Evolutionary conservation across 257 asterid genomes (phyloP).

Genomic region (Mitragyna speciosa): DNA sequence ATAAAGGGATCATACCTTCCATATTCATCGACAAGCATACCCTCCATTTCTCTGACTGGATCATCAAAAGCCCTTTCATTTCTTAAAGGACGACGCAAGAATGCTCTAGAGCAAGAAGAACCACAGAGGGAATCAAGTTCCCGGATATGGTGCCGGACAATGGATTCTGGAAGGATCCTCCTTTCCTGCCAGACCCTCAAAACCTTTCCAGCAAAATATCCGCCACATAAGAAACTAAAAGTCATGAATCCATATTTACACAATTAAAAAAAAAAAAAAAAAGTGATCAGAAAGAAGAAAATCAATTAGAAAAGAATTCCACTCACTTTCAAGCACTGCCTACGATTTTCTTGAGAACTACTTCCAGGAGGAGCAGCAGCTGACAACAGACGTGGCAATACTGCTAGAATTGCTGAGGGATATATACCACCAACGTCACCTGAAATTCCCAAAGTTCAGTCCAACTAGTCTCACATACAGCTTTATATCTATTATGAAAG

Average conservation of each 20-base stretch:
- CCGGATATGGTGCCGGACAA: conserved; percentile 70
- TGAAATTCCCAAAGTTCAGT: conserved; percentile 40
- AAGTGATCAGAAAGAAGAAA: not conserved
- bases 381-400: conserved; percentile 68
- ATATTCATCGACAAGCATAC: conserved; percentile 89
- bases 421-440: conserved; percentile 71
- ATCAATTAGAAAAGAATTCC: not conserved
- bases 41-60: conserved; percentile 90
- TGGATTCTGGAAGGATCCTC: conserved; percentile 75
- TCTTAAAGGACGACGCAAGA: conserved; percentile 61
- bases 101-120: conserved; percentile 54
- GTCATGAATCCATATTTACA: not conserved
- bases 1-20: conserved; percentile 57
- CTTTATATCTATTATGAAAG: not conserved
- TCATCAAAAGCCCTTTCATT: conserved; percentile 88
- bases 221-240: not conserved
- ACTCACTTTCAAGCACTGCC: conserved; percentile 88
- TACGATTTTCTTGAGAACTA: conserved; percentile 72
- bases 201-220: conserved; percentile 52
- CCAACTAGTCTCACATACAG: not conserved
- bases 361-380: conserved; percentile 93
- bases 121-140: conserved; percentile 77
- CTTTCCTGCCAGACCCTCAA: conserved; percentile 93
- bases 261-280: not conserved
- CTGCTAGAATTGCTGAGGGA: conserved; percentile 75